phyloP scores from a whole-genome alignment of 1,139 yeast species.

The Yamadazyma jaroonii region DNA sequence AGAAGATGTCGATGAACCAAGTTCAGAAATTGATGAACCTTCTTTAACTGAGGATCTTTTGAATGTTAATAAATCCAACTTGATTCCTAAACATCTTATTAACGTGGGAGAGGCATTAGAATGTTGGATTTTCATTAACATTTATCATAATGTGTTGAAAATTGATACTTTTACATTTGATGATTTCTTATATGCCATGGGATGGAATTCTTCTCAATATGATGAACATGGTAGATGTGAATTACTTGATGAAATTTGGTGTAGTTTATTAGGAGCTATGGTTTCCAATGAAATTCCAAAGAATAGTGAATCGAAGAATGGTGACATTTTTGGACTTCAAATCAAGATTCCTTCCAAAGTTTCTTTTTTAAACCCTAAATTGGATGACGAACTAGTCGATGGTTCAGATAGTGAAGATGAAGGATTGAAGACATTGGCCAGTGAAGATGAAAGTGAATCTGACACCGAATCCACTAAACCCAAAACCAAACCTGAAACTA shows the following conservation, averaged over 20 bases:
- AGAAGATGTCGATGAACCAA: constrained; percentile 18
- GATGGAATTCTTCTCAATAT: constrained; percentile 48
- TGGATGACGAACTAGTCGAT: constrained; percentile 17
- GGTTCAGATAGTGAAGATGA: constrained; percentile 27
- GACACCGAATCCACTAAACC: constrained; percentile 9
- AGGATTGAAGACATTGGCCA: constrained; percentile 17
- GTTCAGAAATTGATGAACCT: constrained; percentile 7
- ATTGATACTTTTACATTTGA: constrained; percentile 79
- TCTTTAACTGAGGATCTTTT: constrained; percentile 12
- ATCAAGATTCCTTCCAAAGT: constrained; percentile 40
- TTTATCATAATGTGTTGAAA: constrained; percentile 60
- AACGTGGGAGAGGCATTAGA: constrained; percentile 52
- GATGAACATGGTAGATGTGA: constrained; percentile 48
- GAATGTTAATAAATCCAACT: constrained; percentile 8
- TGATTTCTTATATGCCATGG: constrained; percentile 66
- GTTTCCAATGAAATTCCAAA: constrained; percentile 37
- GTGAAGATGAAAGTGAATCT: constrained; percentile 22
- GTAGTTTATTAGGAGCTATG: constrained; percentile 53
- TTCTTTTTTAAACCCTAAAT: constrained; percentile 20
- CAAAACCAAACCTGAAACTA: not conserved
- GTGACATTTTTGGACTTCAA: constrained; percentile 33
- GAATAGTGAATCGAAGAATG: constrained; percentile 22
- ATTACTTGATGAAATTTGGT: constrained; percentile 68
- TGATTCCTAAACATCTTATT: constrained; percentile 10
- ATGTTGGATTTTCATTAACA: constrained; percentile 72